Percentiles rank a stretch among this genome's conserved stretches.
These are phyloP conservation scores for Lathyrus oleraceus DNA, from an alignment of 306 rosid species.

Conservation along the genomic window DNA sequence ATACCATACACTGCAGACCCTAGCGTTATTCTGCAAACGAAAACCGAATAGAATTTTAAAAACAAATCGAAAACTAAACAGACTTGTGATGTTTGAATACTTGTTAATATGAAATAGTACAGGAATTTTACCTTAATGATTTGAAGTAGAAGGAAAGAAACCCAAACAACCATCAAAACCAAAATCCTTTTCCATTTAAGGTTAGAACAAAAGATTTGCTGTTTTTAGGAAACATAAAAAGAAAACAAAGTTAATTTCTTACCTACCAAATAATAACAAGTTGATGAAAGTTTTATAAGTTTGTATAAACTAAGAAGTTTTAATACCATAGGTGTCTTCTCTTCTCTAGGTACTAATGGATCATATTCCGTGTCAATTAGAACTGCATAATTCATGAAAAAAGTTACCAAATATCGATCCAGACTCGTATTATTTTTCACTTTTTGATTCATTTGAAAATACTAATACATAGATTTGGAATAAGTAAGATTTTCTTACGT, in stretches of 20 bases:
- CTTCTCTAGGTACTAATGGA: slow-evolving; percentile 57
- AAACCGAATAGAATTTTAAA: neutral
- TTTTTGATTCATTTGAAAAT: slow-evolving; percentile 12
- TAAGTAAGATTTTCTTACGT: slow-evolving; percentile 47
- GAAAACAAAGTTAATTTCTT: slow-evolving; percentile 19
- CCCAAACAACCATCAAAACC: slow-evolving; percentile 64
- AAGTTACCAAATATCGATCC: neutral
- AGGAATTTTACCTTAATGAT: slow-evolving; percentile 58
- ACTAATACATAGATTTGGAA: neutral
- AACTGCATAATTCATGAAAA: slow-evolving; percentile 53
- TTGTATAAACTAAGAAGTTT: neutral
- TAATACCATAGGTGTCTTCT: slow-evolving; percentile 62
- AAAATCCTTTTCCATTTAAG: slow-evolving; percentile 69
- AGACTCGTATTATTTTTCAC: neutral
- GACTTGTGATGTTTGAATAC: neutral
- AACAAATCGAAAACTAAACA: neutral
- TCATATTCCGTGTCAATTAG: slow-evolving; percentile 62
- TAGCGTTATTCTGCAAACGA: slow-evolving; percentile 57
- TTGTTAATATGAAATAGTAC: slow-evolving; percentile 4
- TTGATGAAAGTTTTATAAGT: neutral
- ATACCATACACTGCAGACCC: slow-evolving; percentile 69
- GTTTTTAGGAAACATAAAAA: slow-evolving; percentile 17
- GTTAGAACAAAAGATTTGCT: slow-evolving; percentile 72
- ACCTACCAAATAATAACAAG: slow-evolving; percentile 3
- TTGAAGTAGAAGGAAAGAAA: slow-evolving; percentile 70